These are phyloP conservation scores for Rhypophila decipiens DNA, from an alignment of 495 filamentous ascomycete species.

Conservation along the genomic window DNA sequence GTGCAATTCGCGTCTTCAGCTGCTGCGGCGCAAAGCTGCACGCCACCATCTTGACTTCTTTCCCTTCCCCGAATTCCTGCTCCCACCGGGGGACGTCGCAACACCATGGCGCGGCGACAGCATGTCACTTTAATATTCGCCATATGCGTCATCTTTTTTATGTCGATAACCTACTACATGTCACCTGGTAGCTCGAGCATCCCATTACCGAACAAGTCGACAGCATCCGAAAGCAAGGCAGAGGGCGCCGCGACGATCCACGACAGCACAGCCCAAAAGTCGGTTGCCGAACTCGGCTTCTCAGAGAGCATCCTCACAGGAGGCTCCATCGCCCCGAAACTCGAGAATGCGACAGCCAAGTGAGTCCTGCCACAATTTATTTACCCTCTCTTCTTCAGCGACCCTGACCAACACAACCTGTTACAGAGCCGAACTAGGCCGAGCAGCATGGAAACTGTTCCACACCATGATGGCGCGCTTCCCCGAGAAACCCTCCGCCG, in stretches of 20 bases:
- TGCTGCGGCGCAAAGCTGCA: no score
- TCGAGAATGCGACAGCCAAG: constrained; percentile 91
- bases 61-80: no score
- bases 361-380: constrained; percentile 18
- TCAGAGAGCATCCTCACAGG: constrained; percentile 54
- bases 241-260: constrained; percentile 2
- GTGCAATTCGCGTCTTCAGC: no score
- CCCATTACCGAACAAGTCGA: no score
- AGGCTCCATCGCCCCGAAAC: constrained; percentile 75
- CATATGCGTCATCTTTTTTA: constrained; percentile 26
- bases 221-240: no score
- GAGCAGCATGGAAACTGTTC: constrained; percentile 84
- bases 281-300: constrained; percentile 18
- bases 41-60: no score
- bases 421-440: constrained; percentile 74
- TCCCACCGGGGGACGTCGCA: no score
- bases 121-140: constrained; percentile 33
- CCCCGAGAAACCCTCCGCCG: constrained; percentile 73
- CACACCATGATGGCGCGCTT: constrained; percentile 95
- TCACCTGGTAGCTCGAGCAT: constrained; percentile 7
- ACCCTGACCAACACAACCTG: not conserved
- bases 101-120: constrained; percentile 43
- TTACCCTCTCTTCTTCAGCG: constrained; percentile 7
- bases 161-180: constrained; percentile 34
- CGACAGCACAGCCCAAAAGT: not conserved